Evolutionary conservation across 78 protist genomes (phyloP).

Genomic region (Protostelium mycophagum): DNA sequence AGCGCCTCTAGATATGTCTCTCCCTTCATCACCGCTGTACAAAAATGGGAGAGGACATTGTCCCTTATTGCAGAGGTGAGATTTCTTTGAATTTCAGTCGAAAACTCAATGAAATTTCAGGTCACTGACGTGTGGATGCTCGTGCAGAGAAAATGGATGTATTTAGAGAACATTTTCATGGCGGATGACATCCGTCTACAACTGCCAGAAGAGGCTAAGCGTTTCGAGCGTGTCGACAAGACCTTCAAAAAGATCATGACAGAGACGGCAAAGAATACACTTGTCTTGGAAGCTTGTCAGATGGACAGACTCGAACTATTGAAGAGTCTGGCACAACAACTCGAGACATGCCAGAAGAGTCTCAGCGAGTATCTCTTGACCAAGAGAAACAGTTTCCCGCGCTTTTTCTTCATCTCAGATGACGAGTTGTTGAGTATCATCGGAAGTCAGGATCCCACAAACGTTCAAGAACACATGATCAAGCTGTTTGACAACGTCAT

Average conservation of each 20-base stretch:
- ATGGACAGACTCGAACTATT: slow-evolving; percentile 55
- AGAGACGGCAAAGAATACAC: slow-evolving; percentile 56
- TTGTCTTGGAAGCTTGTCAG: slow-evolving; percentile 81
- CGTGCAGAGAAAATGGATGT: slow-evolving; percentile 95
- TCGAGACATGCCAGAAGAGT: slow-evolving; percentile 84
- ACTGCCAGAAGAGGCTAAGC: slow-evolving; percentile 81
- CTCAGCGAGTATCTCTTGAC: slow-evolving; percentile 93
- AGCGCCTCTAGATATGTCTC: neutral
- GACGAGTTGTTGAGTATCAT: slow-evolving; percentile 97
- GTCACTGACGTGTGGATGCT: slow-evolving; percentile 85
- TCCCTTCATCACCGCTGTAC: slow-evolving; percentile 79
- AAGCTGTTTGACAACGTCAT: slow-evolving; percentile 96
- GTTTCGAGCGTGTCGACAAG: slow-evolving; percentile 77
- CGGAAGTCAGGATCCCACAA: slow-evolving; percentile 80
- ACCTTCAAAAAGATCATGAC: slow-evolving; percentile 55
- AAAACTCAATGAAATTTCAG: too few species aligned
- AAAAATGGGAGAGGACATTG: slow-evolving; percentile 87
- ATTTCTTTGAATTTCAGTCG: too few species aligned
- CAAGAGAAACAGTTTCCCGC: slow-evolving; percentile 92
- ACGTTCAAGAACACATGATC: slow-evolving; percentile 86
- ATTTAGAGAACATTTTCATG: slow-evolving; percentile 91
- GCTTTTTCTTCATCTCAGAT: slow-evolving; percentile 99
- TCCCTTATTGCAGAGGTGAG: slow-evolving; percentile 44
- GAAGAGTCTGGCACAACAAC: slow-evolving; percentile 66
- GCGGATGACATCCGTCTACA: slow-evolving; percentile 90